phyloP scores from a whole-genome alignment of 2,329 filamentous ascomycete species.

The Aspergillus pseudoterreus region DNA sequence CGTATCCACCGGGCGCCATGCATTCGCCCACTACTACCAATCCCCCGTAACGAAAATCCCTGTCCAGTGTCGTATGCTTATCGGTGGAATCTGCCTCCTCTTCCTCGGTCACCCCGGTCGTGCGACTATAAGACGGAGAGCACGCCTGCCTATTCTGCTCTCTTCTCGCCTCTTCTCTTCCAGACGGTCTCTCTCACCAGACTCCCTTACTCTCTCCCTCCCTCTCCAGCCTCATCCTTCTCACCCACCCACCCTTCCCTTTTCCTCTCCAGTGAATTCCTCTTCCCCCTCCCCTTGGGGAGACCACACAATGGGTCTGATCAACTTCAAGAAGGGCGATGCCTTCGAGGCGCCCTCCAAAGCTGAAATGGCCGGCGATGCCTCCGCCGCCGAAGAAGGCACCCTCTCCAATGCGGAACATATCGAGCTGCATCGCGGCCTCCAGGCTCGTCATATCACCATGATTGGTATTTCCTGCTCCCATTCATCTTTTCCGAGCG shows the following conservation, averaged over 20 bases:
- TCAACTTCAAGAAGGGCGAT: slow-evolving; percentile 18
- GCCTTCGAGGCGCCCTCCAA: slow-evolving; percentile 16
- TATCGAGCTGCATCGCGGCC: slow-evolving; percentile 39
- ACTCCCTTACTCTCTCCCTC: no score
- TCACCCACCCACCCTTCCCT: background rate
- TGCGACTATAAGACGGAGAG: background rate
- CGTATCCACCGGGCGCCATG: no score
- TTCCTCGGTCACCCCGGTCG: background rate
- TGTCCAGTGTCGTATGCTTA: background rate
- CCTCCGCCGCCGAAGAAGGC: slow-evolving; percentile 18
- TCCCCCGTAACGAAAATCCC: background rate
- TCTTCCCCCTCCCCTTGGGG: background rate
- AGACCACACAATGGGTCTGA: background rate
- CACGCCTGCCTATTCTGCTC: no score
- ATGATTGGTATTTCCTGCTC: slow-evolving; percentile 33
- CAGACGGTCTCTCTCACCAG: no score
- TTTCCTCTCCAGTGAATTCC: background rate
- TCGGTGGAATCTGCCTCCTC: background rate
- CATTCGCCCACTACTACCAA: no score
- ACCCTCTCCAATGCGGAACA: slow-evolving; percentile 22
- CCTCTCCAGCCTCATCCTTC: no score
- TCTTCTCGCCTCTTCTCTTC: no score
- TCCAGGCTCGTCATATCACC: slow-evolving; percentile 39
- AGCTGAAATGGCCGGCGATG: slow-evolving; percentile 11
- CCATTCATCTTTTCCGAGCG: background rate